phyloP scores from a whole-genome alignment of 2,329 filamentous ascomycete genomes.

The Lachnellula arida region DNA sequence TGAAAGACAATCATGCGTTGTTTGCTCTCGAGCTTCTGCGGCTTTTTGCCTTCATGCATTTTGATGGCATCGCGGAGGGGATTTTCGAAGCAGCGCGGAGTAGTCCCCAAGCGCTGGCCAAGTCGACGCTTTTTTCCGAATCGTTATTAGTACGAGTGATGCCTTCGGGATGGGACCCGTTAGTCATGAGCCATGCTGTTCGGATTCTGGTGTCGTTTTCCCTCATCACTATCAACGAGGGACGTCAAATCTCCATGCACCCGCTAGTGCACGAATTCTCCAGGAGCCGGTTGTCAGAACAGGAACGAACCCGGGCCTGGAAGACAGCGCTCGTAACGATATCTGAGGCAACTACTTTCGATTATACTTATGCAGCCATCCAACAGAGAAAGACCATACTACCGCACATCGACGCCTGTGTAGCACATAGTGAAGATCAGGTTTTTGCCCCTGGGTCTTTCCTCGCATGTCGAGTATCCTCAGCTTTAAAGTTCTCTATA shows the following conservation, averaged over 20 bases:
- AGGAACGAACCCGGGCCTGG: constrained; percentile 4
- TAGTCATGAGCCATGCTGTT: constrained; percentile 8
- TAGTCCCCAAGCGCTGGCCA: no score
- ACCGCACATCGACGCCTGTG: constrained; percentile 12
- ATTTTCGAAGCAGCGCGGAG: constrained; percentile 1
- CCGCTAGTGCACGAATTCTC: constrained; percentile 35
- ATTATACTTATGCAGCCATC: no score
- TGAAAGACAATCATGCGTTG: not conserved
- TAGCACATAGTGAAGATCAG: no score
- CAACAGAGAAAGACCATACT: constrained; percentile 3
- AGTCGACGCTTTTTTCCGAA: no score
- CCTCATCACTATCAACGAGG: constrained; percentile 4
- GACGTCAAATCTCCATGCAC: constrained; percentile 29
- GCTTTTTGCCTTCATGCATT: constrained; percentile 18
- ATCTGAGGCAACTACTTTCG: not conserved
- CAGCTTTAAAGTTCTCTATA: no score
- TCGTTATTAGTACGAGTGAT: not conserved
- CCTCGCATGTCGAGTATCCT: no score
- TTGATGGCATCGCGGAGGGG: constrained; percentile 7
- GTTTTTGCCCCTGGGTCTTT: no score
- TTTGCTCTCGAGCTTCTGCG: constrained; percentile 14
- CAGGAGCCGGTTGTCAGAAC: constrained; percentile 2
- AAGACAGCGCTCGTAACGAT: not conserved
- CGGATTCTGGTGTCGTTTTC: constrained; percentile 8
- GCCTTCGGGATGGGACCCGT: constrained; percentile 9